phyloP scores from a whole-genome alignment of 805 yeast species.

The Lachancea sp. region DNA sequence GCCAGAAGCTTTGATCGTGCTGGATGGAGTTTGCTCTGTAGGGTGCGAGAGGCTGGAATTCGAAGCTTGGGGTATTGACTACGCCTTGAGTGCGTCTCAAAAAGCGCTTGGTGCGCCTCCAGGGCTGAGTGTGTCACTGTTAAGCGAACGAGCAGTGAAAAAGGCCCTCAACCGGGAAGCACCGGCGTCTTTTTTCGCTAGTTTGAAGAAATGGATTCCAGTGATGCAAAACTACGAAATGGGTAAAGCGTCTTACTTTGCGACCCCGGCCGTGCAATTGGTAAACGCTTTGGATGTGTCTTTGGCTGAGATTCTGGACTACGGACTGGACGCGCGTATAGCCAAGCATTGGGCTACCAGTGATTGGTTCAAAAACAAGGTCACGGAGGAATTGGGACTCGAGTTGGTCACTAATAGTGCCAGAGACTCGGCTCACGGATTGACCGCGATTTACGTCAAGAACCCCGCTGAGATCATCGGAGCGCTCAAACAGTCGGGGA shows the following conservation, averaged over 20 bases:
- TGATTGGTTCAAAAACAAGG: slow-evolving; percentile 52
- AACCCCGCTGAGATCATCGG: slow-evolving; percentile 61
- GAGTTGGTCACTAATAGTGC: slow-evolving; percentile 48
- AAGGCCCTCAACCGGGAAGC: slow-evolving; percentile 49
- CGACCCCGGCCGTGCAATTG: slow-evolving; percentile 93
- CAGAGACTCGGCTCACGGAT: slow-evolving; percentile 74
- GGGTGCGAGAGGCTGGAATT: slow-evolving; percentile 84
- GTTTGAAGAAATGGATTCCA: slow-evolving; percentile 80
- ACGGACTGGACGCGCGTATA: slow-evolving; percentile 54
- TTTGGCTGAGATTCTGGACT: slow-evolving; percentile 59
- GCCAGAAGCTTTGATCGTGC: slow-evolving; percentile 77
- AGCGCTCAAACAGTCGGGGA: slow-evolving; percentile 52
- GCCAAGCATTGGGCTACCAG: slow-evolving; percentile 58
- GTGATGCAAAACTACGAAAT: slow-evolving; percentile 80
- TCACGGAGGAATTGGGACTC: slow-evolving; percentile 53
- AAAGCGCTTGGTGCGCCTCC: slow-evolving; percentile 94
- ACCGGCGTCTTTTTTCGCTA: slow-evolving; percentile 41
- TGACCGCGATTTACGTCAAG: slow-evolving; percentile 73
- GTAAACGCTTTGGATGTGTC: slow-evolving; percentile 76
- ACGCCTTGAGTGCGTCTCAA: slow-evolving; percentile 85
- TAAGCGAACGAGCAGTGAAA: slow-evolving; percentile 67
- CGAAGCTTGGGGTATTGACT: slow-evolving; percentile 86
- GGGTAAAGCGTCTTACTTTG: slow-evolving; percentile 71
- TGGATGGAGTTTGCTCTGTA: slow-evolving; percentile 93
- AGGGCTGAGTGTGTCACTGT: slow-evolving; percentile 74